phyloP scores from a whole-genome alignment of 164 flowering plant species.

The Pachysandra terminalis region DNA sequence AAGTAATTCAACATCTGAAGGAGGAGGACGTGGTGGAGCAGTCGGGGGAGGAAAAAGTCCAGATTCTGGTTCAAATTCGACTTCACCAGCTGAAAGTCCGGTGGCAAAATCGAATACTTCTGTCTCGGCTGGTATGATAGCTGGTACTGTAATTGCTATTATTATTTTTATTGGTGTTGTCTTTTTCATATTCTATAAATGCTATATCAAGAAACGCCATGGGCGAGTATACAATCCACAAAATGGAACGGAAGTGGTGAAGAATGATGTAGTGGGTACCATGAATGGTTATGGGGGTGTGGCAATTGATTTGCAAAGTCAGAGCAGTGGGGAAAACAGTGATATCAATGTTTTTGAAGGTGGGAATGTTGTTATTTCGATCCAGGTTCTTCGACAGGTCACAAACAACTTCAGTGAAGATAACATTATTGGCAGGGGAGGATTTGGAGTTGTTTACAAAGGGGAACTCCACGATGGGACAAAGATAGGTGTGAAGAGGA shows the following conservation, averaged over 20 bases:
- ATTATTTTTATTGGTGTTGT: slow-evolving; percentile 11
- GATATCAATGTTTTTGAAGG: slow-evolving; percentile 29
- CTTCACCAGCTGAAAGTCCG: neutral
- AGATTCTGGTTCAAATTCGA: neutral
- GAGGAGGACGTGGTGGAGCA: slow-evolving; percentile 1
- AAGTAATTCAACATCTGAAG: slow-evolving; percentile 7
- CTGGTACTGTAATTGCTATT: slow-evolving; percentile 18
- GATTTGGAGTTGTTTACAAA: slow-evolving; percentile 54
- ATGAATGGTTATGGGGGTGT: slow-evolving; percentile 25
- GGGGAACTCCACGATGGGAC: slow-evolving; percentile 52
- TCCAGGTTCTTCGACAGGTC: slow-evolving; percentile 43
- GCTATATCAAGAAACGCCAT: slow-evolving; percentile 10
- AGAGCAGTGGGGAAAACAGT: slow-evolving; percentile 23
- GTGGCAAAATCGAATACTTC: neutral
- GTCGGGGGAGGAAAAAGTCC: neutral
- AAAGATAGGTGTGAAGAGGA: slow-evolving; percentile 50
- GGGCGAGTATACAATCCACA: slow-evolving; percentile 10
- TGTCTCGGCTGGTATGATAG: slow-evolving; percentile 10
- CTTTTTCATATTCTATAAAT: slow-evolving; percentile 8
- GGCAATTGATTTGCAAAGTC: slow-evolving; percentile 21
- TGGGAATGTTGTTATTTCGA: slow-evolving; percentile 39
- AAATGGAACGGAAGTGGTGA: slow-evolving; percentile 14
- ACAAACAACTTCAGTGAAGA: slow-evolving; percentile 41
- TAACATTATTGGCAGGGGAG: slow-evolving; percentile 48
- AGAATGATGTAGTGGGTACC: slow-evolving; percentile 4